These are phyloP conservation scores for Pseudotulostoma volvatum DNA, from an alignment of 495 filamentous ascomycete genomes.

Conservation along the genomic window DNA sequence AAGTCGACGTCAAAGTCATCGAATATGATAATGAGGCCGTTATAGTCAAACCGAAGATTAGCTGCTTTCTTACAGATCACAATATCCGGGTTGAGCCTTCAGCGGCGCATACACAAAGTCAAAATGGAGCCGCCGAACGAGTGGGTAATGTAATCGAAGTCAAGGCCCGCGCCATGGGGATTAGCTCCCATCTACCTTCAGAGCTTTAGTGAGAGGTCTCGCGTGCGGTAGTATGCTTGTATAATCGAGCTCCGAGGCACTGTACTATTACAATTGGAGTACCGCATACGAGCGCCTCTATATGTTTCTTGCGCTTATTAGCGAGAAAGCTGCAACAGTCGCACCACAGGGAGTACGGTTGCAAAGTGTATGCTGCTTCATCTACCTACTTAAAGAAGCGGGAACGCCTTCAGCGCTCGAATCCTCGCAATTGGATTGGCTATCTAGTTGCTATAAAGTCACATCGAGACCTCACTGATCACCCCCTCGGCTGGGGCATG, in stretches of 20 bases:
- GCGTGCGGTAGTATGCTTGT: slow-evolving; percentile 1
- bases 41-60: neutral
- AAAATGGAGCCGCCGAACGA: slow-evolving; percentile 1
- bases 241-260: slow-evolving; percentile 2
- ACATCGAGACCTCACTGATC: neutral
- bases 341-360: slow-evolving; percentile 2
- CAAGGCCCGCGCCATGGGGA: slow-evolving; percentile 1
- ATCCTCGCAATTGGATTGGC: slow-evolving; percentile 12
- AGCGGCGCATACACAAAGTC: neutral
- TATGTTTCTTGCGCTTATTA: neutral
- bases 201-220: slow-evolving; percentile 2
- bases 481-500: neutral
- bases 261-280: slow-evolving; percentile 1
- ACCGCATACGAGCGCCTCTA: slow-evolving; percentile 1
- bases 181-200: neutral
- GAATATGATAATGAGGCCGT: neutral
- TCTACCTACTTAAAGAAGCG: slow-evolving; percentile 5
- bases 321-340: slow-evolving; percentile 4
- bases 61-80: neutral
- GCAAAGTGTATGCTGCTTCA: slow-evolving; percentile 7
- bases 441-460: slow-evolving; percentile 10
- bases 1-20: neutral
- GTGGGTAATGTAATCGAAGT: neutral
- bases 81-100: neutral
- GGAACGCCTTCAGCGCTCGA: slow-evolving; percentile 5